Evolutionary conservation across 1,284 basidiomycete genomes (phyloP).

Genomic region (Volvariella surrecta): DNA sequence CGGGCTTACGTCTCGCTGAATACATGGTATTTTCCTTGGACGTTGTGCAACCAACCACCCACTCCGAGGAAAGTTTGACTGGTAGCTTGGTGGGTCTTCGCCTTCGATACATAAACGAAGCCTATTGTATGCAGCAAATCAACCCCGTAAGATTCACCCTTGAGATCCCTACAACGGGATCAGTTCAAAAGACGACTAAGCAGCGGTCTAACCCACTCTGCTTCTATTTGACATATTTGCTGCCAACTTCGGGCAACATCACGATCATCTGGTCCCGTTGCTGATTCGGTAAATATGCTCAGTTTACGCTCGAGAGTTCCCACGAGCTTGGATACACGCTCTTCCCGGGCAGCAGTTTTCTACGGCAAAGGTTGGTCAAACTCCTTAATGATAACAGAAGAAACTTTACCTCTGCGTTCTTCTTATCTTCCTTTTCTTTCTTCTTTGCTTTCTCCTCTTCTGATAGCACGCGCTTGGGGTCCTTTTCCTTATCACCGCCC

Average conservation of each 20-base stretch:
- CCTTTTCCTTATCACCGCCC: constrained; percentile 34
- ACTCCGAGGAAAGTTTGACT: constrained; percentile 75
- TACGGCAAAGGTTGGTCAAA: constrained; percentile 18
- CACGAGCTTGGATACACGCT: constrained; percentile 77
- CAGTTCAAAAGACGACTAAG: constrained; percentile 4
- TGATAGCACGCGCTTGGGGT: constrained; percentile 60
- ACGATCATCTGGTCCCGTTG: constrained; percentile 63
- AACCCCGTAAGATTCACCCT: constrained; percentile 87
- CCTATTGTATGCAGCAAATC: constrained; percentile 92
- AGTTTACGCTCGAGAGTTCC: constrained; percentile 84
- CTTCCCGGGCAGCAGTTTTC: constrained; percentile 76
- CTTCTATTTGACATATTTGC: constrained; percentile 77
- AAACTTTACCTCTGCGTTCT: constrained; percentile 54
- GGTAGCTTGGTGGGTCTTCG: constrained; percentile 75
- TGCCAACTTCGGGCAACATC: constrained; percentile 66
- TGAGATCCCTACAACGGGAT: constrained; percentile 53
- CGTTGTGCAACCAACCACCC: constrained; percentile 90
- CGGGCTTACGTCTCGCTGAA: constrained; percentile 82
- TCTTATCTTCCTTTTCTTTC: constrained; percentile 69
- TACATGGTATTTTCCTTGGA: constrained; percentile 89
- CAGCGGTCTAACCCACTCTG: constrained; percentile 49
- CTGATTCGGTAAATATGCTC: constrained; percentile 88
- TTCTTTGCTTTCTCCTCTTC: constrained; percentile 80
- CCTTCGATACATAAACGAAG: constrained; percentile 81
- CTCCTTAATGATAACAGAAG: neutral